Evolutionary conservation across 2,329 filamentous ascomycete genomes (phyloP), one percentile per base, ranked within the genome.

Genomic region (Boeremia exigua): DNA sequence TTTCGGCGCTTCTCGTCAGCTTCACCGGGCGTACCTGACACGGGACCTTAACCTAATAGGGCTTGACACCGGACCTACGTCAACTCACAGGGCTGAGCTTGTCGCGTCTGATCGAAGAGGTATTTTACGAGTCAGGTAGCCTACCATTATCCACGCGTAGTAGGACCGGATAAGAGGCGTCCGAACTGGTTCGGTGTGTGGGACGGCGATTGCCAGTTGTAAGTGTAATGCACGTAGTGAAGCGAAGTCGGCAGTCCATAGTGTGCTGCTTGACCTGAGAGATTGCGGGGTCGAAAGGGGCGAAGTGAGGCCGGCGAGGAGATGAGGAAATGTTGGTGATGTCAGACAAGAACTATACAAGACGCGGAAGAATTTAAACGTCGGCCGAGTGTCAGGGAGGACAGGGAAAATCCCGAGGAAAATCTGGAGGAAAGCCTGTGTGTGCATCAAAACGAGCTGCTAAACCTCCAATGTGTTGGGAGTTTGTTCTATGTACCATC

Each of bases 1-100:
- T 17, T 33, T 54, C 51, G 51, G 51, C 32, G 44, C 47, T 56
- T 56, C 42, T 56, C 19, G 1, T 27, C 25, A 17, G 11, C 40
- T 34, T 38, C 39, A 34, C 29, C 52, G 46, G 17, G 53, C 32
- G 53, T 48, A 44, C 47, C 53, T 56, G 43, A 27, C 17, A 11
- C 19, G 3, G 19, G 19, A 23, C 36, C 19, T 27, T 29, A 54
- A 32, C 38, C 45, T n/a, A 2, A 28, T 19, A 9, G 10, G 38
- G 29, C 15, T 15, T 46, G 52, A 50, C 46, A 36, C 44, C 52
- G 52, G 52, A 19, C 53, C 53, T 47, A 56, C 5, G 14, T 27
- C 12, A 2, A 11, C 19, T 32, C 45, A 36, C 52, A 56, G 37
- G 48, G 53, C 53, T 56, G 53, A 51, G 42, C n/a, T 32, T 50